Conservation (phyloP, 2,329 filamentous ascomycete species). For the Ophiognomonia clavigignenti-juglandacearum region DNA sequence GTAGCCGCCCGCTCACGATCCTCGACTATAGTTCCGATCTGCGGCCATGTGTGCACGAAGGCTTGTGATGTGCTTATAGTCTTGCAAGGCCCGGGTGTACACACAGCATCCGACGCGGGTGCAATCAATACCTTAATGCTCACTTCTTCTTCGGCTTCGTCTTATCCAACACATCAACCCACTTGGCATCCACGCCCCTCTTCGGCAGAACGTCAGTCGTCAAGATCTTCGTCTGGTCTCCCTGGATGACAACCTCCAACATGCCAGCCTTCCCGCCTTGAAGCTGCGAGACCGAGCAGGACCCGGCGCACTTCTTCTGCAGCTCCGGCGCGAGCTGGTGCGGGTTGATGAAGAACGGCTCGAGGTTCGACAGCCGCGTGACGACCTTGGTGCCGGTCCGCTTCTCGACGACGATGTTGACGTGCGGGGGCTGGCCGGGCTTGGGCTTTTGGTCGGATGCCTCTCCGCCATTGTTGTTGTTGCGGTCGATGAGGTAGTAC, state of each 20-base stretch:
- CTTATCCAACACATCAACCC: neutral
- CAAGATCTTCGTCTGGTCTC: neutral
- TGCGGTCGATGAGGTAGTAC: neutral
- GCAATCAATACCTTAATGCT: too few species aligned
- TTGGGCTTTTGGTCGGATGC: neutral
- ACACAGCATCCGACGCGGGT: too few species aligned
- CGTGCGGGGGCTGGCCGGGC: neutral
- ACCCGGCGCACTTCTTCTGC: neutral
- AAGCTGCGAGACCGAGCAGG: neutral
- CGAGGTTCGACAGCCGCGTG: neutral
- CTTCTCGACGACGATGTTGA: neutral
- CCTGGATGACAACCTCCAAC: neutral
- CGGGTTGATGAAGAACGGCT: neutral
- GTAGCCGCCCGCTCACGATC: too few species aligned
- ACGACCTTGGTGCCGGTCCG: neutral
- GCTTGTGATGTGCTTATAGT: too few species aligned
- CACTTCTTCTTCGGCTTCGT: neutral
- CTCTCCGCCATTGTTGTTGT: neutral
- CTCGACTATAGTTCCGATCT: too few species aligned
- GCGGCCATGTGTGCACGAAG: too few species aligned
- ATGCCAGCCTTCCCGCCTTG: neutral
- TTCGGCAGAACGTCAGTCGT: neutral
- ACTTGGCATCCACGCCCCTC: neutral
- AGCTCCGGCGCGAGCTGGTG: neutral
- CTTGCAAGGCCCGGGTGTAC: too few species aligned